These are phyloP conservation scores for Leptomonas seymouri DNA, from an alignment of 208 protist species.

Conservation along the genomic window DNA sequence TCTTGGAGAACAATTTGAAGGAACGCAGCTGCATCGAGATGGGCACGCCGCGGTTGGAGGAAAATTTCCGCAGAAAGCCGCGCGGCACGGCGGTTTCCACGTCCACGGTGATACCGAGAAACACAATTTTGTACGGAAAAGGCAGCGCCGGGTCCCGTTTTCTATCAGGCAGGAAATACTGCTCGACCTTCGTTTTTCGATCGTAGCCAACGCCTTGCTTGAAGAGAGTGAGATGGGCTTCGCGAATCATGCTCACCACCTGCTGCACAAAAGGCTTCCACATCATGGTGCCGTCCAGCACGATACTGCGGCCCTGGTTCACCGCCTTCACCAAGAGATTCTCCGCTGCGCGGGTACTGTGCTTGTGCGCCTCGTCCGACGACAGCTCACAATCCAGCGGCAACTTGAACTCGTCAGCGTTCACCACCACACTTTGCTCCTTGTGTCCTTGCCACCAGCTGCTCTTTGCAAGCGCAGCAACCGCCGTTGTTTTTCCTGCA, in stretches of 20 bases:
- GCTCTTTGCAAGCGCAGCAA: slow-evolving; percentile 68
- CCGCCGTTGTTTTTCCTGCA: slow-evolving; percentile 86
- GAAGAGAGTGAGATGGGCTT: slow-evolving; percentile 68
- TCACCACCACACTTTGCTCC: slow-evolving; percentile 75
- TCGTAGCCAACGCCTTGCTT: slow-evolving; percentile 74
- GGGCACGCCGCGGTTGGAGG: slow-evolving; percentile 77
- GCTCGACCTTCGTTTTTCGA: slow-evolving; percentile 41
- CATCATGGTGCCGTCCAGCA: slow-evolving; percentile 92
- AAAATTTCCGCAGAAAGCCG: slow-evolving; percentile 84
- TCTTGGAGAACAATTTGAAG: slow-evolving; percentile 88
- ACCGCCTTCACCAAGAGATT: slow-evolving; percentile 79
- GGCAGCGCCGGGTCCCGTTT: slow-evolving; percentile 41
- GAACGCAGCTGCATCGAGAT: slow-evolving; percentile 81
- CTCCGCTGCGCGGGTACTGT: slow-evolving; percentile 79
- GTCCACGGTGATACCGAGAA: slow-evolving; percentile 86
- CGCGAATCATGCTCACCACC: slow-evolving; percentile 80
- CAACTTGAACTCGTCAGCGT: slow-evolving; percentile 88
- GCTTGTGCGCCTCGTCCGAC: slow-evolving; percentile 42
- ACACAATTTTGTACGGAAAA: slow-evolving; percentile 71
- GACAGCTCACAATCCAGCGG: slow-evolving; percentile 31
- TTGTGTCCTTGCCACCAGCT: slow-evolving; percentile 80
- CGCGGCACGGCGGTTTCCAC: slow-evolving; percentile 86
- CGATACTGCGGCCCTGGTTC: slow-evolving; percentile 82
- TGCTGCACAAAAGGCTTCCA: slow-evolving; percentile 87
- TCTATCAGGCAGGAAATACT: slow-evolving; percentile 64